Evolutionary conservation across 352 stramenopile species (phyloP), one percentile per base, ranked within the genome.

Genomic region (Achlya hypogyna): DNA sequence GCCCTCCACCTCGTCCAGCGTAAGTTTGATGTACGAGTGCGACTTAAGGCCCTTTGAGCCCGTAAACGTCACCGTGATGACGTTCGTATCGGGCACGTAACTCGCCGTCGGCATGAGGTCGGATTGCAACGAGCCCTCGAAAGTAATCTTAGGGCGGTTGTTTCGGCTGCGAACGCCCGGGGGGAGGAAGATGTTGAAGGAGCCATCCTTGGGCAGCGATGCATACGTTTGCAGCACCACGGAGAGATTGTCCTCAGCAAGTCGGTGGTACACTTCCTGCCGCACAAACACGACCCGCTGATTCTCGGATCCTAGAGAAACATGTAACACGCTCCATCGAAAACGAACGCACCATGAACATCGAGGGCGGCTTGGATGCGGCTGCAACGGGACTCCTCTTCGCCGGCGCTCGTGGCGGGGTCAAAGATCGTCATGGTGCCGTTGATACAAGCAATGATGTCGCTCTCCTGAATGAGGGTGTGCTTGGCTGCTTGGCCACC

Each of bases 381-480:
- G 1, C 43, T 68, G 12, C 79, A 22, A 1, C 78, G 69, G 5
- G 72, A 23, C 35, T 75, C 31, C 43, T 84, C 78, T 29, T 84
- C 74, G 1, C 32, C 75, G 28, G 74, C 72, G 10, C 23, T 12
- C 42, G 71, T 74, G 34, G 71, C 73, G 0, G 32, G 67, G 16
- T 75, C 73, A 28, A 65, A 66, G 14, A 51, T 77, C 20, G 79
- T 62, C 18, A 59, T 73, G 0, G 58, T 49, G 0, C 65, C 53
- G 54, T 87, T 72, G 29, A 87, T 69, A 22, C 66, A 73, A 12
- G 78, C 75, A 9, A 87, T 72, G n/a, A 87, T 84, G 53, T 87
- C 78, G 42, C 81, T 71, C 58, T 70, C 63, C 51, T 84, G 70
- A 53, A 87, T 81, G 43, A 83, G 78, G 20, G 64, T 35, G 47